These are phyloP conservation scores for Mycena maculata DNA, from an alignment of 768 basidiomycete species.

Conservation along the genomic window DNA sequence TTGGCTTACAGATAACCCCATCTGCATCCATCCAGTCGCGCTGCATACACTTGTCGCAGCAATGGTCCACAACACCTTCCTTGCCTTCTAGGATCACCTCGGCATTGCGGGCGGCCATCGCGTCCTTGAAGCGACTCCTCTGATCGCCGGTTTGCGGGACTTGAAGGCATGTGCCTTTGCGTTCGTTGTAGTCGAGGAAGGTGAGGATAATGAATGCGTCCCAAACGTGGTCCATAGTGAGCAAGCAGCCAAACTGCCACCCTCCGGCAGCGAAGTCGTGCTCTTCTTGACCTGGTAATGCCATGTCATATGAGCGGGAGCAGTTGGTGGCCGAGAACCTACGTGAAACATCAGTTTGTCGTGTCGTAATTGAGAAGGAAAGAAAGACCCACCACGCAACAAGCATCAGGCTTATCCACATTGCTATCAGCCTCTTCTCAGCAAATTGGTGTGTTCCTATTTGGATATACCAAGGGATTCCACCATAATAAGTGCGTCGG, in stretches of 20 bases:
- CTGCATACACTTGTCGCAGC: slow-evolving; percentile 42
- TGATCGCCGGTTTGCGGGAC: slow-evolving; percentile 37
- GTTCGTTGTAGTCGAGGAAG: slow-evolving; percentile 40
- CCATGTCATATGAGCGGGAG: slow-evolving; percentile 32
- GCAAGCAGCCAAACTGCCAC: slow-evolving; percentile 37
- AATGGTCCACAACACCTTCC: slow-evolving; percentile 38
- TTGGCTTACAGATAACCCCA: slow-evolving; percentile 10
- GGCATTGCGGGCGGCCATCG: slow-evolving; percentile 40
- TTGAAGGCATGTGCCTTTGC: slow-evolving; percentile 18
- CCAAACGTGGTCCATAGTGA: slow-evolving; percentile 45
- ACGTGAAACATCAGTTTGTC: neutral
- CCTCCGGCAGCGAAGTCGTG: slow-evolving; percentile 13
- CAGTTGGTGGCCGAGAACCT: slow-evolving; percentile 36
- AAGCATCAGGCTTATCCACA: slow-evolving; percentile 37
- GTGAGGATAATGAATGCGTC: slow-evolving; percentile 42
- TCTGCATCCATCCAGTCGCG: slow-evolving; percentile 18
- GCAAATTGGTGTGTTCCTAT: slow-evolving; percentile 43
- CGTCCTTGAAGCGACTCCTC: slow-evolving; percentile 40
- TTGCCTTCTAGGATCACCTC: slow-evolving; percentile 40
- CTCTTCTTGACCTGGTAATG: slow-evolving; percentile 17
- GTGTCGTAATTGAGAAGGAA: neutral
- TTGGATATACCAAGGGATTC: slow-evolving; percentile 36
- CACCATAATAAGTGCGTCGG: slow-evolving; percentile 36
- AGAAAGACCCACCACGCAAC: slow-evolving; percentile 36
- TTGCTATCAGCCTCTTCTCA: slow-evolving; percentile 28